Evolutionary conservation across 129 eudicot genomes (phyloP).

Genomic region (Chrysanthemum makinoi): DNA sequence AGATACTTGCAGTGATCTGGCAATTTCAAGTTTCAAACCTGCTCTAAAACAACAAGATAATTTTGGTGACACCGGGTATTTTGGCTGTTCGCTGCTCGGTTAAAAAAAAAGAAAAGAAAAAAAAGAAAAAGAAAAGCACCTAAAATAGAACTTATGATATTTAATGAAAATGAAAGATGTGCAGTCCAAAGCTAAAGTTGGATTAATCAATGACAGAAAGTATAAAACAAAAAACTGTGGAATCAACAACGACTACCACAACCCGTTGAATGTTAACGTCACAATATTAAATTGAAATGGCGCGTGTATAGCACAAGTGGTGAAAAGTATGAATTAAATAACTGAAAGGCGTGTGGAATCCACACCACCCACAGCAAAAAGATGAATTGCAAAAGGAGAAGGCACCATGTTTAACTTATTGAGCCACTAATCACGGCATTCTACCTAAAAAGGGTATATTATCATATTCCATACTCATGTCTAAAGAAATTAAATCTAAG

Average conservation of each 20-base stretch:
- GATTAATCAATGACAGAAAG: background rate
- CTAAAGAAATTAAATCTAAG: no score
- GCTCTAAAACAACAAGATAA: background rate
- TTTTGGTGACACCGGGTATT: background rate
- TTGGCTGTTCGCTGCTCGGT: background rate
- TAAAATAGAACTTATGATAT: no score
- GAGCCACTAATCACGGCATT: background rate
- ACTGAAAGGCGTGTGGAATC: background rate
- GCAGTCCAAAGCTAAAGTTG: slow-evolving; percentile 11
- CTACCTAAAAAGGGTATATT: no score
- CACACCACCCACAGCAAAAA: slow-evolving; percentile 16
- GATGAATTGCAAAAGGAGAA: background rate
- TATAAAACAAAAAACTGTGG: no score
- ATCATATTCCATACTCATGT: no score
- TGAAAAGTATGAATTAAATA: background rate
- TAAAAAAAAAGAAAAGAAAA: background rate
- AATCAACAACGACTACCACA: slow-evolving; percentile 13
- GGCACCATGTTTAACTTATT: background rate
- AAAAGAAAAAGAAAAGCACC: no score
- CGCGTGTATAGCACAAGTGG: background rate
- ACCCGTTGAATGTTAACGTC: slow-evolving; percentile 2
- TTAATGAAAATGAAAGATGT: background rate
- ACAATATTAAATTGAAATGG: slow-evolving; percentile 11
- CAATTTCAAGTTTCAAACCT: background rate
- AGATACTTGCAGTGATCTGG: background rate